phyloP scores from a whole-genome alignment of 768 basidiomycete species.

The Pulveroboletus sp. region DNA sequence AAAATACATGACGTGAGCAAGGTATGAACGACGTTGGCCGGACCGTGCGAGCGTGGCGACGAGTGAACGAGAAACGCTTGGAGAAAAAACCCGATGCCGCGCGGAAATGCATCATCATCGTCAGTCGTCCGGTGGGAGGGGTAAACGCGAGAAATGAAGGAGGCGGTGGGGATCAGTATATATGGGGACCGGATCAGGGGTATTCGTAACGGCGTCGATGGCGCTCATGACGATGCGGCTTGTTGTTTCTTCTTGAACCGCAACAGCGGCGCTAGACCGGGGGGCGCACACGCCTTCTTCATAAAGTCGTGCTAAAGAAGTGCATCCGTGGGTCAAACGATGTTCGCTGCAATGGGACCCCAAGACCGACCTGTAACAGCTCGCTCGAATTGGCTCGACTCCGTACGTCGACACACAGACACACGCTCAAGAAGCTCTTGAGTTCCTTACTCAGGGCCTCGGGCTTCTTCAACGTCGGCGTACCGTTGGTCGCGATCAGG shows the following conservation, averaged over 20 bases:
- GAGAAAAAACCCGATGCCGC: too few species aligned
- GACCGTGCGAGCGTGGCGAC: too few species aligned
- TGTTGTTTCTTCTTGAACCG: conserved; percentile 71
- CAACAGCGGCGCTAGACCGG: conserved; percentile 81
- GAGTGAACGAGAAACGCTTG: too few species aligned
- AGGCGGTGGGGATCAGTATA: too few species aligned
- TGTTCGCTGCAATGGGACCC: too few species aligned
- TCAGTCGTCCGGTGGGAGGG: too few species aligned
- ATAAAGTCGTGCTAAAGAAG: conserved; percentile 86
- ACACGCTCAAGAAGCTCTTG: conserved; percentile 96
- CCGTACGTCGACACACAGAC: conserved; percentile 93
- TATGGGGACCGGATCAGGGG: too few species aligned
- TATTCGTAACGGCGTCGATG: too few species aligned
- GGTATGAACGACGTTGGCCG: too few species aligned
- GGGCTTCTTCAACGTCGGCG: conserved; percentile 95
- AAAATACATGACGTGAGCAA: too few species aligned
- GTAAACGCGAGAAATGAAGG: background rate
- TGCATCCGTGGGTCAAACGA: background rate
- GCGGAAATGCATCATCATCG: too few species aligned
- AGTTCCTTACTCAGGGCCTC: conserved; percentile 88
- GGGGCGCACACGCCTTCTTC: conserved; percentile 78
- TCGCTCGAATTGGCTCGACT: conserved; percentile 89
- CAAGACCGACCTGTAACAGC: conserved; percentile 67
- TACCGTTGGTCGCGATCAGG: conserved; percentile 96
- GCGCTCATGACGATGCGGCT: conserved; percentile 34